These are phyloP conservation scores for Herpotrichia juniperi DNA, from an alignment of 2,329 filamentous ascomycete genomes.

Conservation along the genomic window DNA sequence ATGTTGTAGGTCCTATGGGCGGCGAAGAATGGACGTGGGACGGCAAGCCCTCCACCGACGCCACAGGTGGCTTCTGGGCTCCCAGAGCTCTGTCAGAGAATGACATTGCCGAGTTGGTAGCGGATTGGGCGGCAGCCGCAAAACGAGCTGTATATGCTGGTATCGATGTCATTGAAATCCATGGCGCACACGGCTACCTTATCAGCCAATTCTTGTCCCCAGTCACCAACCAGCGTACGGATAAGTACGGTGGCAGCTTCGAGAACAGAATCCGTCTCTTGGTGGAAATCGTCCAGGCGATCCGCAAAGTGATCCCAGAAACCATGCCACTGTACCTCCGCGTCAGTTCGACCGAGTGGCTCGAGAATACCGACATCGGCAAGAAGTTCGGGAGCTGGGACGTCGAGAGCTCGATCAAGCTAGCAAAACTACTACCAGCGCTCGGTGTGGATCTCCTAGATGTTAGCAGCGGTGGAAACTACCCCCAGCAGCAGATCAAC, in stretches of 20 bases:
- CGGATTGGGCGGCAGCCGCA: constrained; percentile 49
- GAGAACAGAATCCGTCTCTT: constrained; percentile 48
- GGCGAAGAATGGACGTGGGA: constrained; percentile 49
- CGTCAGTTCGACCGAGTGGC: constrained; percentile 45
- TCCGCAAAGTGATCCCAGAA: constrained; percentile 38
- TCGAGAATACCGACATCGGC: constrained; percentile 40
- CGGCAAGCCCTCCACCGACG: constrained; percentile 33
- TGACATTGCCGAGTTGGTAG: constrained; percentile 47
- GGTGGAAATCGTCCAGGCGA: constrained; percentile 49
- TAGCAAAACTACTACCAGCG: constrained; percentile 49
- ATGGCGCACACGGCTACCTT: constrained; percentile 50
- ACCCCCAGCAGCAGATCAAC: constrained; percentile 48
- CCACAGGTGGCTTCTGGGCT: constrained; percentile 43
- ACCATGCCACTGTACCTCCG: constrained; percentile 44
- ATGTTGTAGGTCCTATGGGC: constrained; percentile 46
- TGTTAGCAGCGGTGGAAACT: constrained; percentile 54
- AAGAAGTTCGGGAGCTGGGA: constrained; percentile 47
- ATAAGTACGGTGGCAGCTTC: constrained; percentile 51
- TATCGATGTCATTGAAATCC: constrained; percentile 51
- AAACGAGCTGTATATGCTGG: constrained; percentile 43
- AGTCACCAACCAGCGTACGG: constrained; percentile 49
- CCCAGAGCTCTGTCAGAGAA: constrained; percentile 43
- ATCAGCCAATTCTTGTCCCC: constrained; percentile 49
- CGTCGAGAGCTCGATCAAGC: constrained; percentile 44
- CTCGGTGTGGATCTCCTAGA: constrained; percentile 54